A percentile compares a stretch with the other conserved stretches of the same genome.
Evolutionary conservation across 2,329 filamentous ascomycete genomes (phyloP).

Genomic region (Cladosporium sp.): DNA sequence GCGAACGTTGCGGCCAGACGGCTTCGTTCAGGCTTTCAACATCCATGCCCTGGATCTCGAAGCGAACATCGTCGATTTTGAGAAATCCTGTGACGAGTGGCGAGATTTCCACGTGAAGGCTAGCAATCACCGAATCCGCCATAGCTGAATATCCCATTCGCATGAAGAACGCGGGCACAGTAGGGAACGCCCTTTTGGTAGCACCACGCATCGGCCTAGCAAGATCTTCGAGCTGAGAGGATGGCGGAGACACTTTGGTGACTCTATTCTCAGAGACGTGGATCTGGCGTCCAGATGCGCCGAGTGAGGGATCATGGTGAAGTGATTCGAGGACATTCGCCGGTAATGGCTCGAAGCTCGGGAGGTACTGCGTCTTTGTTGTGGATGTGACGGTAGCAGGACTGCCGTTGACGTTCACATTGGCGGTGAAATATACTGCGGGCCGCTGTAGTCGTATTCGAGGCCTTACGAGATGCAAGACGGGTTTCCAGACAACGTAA

Average conservation of each 20-base stretch:
- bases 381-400: slow-evolving; percentile 48
- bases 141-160: slow-evolving; percentile 66
- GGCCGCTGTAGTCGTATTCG: slow-evolving; percentile 61
- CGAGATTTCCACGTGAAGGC: slow-evolving; percentile 26
- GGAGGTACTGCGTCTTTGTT: slow-evolving; percentile 57
- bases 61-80: slow-evolving; percentile 52
- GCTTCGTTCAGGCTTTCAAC: slow-evolving; percentile 38
- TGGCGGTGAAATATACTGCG: slow-evolving; percentile 54
- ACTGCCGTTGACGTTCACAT: slow-evolving; percentile 14
- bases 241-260: slow-evolving; percentile 64
- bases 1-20: slow-evolving; percentile 18
- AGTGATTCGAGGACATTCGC: slow-evolving; percentile 75
- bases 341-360: slow-evolving; percentile 61
- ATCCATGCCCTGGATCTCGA: slow-evolving; percentile 52
- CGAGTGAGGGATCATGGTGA: slow-evolving; percentile 57
- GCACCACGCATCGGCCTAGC: slow-evolving; percentile 60
- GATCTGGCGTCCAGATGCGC: slow-evolving; percentile 47
- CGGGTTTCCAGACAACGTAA: slow-evolving; percentile 24
- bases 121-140: slow-evolving; percentile 29
- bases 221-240: slow-evolving; percentile 53
- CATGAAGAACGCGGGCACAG: slow-evolving; percentile 65
- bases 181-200: slow-evolving; percentile 55
- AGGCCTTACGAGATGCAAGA: slow-evolving; percentile 29
- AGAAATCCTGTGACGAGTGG: slow-evolving; percentile 33
- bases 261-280: slow-evolving; percentile 68